These are phyloP conservation scores for Pseudopediastrum boryanum DNA, from an alignment of 139 green algal species.

Conservation along the genomic window DNA sequence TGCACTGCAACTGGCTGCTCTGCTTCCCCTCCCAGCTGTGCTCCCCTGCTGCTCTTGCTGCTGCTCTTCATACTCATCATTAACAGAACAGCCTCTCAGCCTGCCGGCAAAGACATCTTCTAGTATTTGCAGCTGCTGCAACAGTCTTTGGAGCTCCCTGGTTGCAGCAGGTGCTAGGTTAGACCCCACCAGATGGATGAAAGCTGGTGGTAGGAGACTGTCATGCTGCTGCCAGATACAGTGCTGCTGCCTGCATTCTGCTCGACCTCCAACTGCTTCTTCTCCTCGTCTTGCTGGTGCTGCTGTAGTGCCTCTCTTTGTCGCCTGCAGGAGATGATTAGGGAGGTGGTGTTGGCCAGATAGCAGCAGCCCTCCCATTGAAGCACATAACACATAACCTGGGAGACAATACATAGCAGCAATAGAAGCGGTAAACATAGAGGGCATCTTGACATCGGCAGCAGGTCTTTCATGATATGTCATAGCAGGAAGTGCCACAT, in stretches of 20 bases:
- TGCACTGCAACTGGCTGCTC: not conserved
- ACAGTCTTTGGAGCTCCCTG: too few species aligned
- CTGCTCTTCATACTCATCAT: not conserved
- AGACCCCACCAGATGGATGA: too few species aligned
- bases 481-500: not conserved
- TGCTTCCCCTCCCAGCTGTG: too few species aligned
- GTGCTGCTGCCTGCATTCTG: not conserved
- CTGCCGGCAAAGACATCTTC: too few species aligned
- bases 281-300: not conserved
- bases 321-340: too few species aligned
- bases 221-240: conserved; percentile 10
- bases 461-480: not conserved
- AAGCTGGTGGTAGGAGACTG: not conserved
- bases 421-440: not conserved
- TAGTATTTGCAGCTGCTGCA: not conserved
- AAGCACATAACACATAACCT: conserved; percentile 45
- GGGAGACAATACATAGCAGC: not conserved
- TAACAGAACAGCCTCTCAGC: not conserved
- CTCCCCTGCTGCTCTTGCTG: too few species aligned
- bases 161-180: too few species aligned
- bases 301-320: not conserved
- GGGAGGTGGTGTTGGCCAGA: conserved; percentile 43
- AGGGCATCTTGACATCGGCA: not conserved
- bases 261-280: not conserved
- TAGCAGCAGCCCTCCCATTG: conserved; percentile 52